Conservation (phyloP, 2,329 filamentous ascomycete genomes). For the Penicillium polonicum region DNA sequence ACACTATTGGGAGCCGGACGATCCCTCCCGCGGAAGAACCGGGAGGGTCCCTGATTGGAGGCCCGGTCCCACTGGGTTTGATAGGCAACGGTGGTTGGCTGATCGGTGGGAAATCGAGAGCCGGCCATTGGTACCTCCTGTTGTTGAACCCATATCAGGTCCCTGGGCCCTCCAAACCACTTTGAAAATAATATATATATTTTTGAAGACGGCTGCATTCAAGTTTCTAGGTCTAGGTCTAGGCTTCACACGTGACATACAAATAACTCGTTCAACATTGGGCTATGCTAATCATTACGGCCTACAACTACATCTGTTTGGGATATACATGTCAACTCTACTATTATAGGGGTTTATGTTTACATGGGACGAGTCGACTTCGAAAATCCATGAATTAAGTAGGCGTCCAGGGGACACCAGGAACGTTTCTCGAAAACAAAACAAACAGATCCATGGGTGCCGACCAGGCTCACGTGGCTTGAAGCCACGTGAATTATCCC, state of each 20-base stretch:
- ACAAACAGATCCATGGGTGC: neutral
- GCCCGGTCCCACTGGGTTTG: constrained; percentile 7
- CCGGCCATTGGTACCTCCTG: neutral
- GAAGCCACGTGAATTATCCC: neutral
- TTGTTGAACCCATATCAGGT: neutral
- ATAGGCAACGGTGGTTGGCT: too few species aligned
- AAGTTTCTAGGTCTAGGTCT: neutral
- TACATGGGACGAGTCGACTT: neutral
- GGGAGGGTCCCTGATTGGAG: constrained; percentile 16
- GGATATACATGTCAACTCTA: neutral
- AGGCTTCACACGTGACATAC: neutral
- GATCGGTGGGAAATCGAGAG: too few species aligned
- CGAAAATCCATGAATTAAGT: neutral
- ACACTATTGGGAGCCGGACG: constrained; percentile 9
- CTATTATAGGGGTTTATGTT: neutral
- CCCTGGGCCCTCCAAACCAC: neutral
- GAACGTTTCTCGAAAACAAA: neutral
- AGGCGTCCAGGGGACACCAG: neutral
- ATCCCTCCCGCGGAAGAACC: constrained; percentile 17
- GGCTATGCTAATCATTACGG: neutral
- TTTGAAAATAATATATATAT: neutral
- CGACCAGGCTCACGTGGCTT: neutral
- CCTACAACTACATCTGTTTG: neutral
- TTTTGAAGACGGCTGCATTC: neutral
- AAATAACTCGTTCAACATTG: neutral